Conservation (phyloP, 331 rosid species). For the Malus hybrid region DNA sequence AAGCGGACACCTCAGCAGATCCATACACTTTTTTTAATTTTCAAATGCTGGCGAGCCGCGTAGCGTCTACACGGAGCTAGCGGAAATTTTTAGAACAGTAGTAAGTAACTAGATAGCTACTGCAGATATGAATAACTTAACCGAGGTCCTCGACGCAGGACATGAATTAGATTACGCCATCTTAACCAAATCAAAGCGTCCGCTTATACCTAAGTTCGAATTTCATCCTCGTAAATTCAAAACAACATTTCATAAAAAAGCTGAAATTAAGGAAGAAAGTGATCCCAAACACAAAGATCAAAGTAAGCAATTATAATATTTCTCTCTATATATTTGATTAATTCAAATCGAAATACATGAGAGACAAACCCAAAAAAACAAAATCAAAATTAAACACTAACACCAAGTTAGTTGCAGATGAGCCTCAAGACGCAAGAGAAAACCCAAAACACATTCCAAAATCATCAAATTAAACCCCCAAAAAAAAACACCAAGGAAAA, state of each 20-base stretch:
- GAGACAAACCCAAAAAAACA: not conserved
- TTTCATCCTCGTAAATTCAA: not conserved
- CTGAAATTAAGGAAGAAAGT: not conserved
- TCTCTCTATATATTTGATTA: too few relatives aligned
- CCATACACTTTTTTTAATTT: too few relatives aligned
- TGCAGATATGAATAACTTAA: not conserved
- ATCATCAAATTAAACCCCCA: too few relatives aligned
- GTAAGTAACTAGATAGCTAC: too few relatives aligned
- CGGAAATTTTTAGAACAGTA: too few relatives aligned
- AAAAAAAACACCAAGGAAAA: not conserved
- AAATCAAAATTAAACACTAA: slow-evolving; percentile 6
- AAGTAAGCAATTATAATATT: too few relatives aligned
- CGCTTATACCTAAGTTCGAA: not conserved
- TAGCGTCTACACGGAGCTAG: rapidly evolving
- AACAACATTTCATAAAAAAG: not conserved
- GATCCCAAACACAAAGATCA: too few relatives aligned
- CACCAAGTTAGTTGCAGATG: slow-evolving; percentile 31
- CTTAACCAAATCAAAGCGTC: not conserved
- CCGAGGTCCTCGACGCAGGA: not conserved
- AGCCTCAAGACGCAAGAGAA: slow-evolving; percentile 26
- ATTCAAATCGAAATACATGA: slow-evolving; percentile 13
- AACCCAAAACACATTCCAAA: slow-evolving; percentile 21
- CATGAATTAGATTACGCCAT: not conserved
- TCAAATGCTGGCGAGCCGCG: rapidly evolving
- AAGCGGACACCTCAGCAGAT: too few relatives aligned